Evolutionary conservation across 1,284 basidiomycete genomes (phyloP), one percentile per base, ranked within the genome.

Genomic region (Veloboletus limbatus): DNA sequence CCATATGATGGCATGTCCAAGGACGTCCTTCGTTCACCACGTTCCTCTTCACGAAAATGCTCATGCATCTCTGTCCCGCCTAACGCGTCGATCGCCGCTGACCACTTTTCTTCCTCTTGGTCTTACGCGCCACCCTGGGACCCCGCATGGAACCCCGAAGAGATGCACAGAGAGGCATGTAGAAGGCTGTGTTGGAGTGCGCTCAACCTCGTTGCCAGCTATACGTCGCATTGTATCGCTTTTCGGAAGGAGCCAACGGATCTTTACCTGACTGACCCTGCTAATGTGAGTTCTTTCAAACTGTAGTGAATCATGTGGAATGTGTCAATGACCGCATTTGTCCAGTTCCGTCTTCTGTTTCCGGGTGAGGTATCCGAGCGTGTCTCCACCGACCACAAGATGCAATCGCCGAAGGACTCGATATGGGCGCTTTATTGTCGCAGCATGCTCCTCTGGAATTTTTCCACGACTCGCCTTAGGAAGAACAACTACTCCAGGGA

Each of bases 381-480:
- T 45, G 61, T 57, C 59, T 44, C 73, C 62, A 41, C 66, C 62
- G 50, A 66, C 54, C 49, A 74, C 68, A 68, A 71, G 56, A 27
- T 48, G 25, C 57, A 59, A 40, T 80, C 81, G 11, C 73, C 81
- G 10, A 87, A 87, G 60, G 83, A 88, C 52, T 81, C 81, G 8
- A 72, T 89, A 3, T 88, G 85, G 85, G 86, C 84, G 0, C 69
- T 90, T 26, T 86, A 87, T 58, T 87, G 82, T 66, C 80, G 87
- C 40, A 79, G 79, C 59, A 84, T 88, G 82, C 73, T 90, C 10
- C 70, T 89, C 2, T 88, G 85, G 81, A 84, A 78, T 58, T 82
- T 79, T 56, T 82, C 79, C 55, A 71, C 75, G 52, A 71, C 74
- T 48, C 74, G 75, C 18, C 69, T 81, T 41, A 65, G 74, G 49